A percentile compares a stretch with the other conserved stretches of the same genome.
phyloP scores from a whole-genome alignment of 2,329 filamentous ascomycete genomes.

The Colletotrichum agaves region DNA sequence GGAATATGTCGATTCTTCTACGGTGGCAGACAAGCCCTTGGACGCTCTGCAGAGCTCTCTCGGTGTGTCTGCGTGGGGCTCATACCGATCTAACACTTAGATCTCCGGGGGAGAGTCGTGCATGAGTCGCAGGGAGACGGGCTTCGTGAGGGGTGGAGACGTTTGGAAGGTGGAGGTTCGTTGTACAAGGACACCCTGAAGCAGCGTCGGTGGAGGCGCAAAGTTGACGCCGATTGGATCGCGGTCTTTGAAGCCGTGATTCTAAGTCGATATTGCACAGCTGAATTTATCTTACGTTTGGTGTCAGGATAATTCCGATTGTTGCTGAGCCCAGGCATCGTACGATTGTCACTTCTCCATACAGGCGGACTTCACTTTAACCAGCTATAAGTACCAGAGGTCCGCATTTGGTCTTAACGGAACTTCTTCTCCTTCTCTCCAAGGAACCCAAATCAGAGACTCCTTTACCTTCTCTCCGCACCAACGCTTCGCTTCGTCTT shows the following conservation, averaged over 20 bases:
- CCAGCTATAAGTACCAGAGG: not conserved
- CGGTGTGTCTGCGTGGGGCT: not conserved
- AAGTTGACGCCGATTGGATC: not conserved
- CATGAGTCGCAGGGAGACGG: not conserved
- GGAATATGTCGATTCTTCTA: not conserved
- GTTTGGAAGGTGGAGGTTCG: not conserved
- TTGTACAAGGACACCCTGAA: not conserved
- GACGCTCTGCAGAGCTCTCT: not conserved
- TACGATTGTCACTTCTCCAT: not conserved
- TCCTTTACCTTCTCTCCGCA: not conserved
- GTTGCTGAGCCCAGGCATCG: not conserved
- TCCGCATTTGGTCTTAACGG: not conserved
- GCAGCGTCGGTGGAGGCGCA: not conserved
- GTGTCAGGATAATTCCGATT: not conserved
- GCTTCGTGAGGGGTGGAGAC: not conserved
- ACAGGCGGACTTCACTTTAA: not conserved
- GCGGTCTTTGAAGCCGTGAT: not conserved
- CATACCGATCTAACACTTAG: too few species aligned
- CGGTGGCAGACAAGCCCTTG: not conserved
- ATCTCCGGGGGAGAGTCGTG: not conserved
- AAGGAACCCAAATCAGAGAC: not conserved
- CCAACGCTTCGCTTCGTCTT: not conserved
- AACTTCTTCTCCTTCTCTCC: not conserved
- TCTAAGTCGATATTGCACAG: not conserved
- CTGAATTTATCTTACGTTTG: conserved; percentile 5